These are phyloP conservation scores for Diutina mesorugosa DNA, from an alignment of 1,139 yeast genomes.

Conservation along the genomic window DNA sequence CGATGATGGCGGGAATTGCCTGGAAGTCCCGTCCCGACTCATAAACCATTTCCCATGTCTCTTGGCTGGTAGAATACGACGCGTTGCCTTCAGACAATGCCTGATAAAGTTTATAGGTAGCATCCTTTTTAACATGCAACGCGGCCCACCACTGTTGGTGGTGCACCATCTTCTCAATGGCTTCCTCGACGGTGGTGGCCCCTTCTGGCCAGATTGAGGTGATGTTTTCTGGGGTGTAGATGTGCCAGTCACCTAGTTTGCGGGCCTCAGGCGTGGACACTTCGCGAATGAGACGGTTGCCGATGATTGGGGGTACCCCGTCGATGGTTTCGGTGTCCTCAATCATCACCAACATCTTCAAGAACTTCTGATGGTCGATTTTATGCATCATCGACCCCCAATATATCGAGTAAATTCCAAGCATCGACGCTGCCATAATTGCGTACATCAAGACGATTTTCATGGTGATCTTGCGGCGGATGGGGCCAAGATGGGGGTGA, in stretches of 20 bases:
- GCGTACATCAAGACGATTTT: slow-evolving; percentile 4
- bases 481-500: not conserved
- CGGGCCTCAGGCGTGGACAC: slow-evolving; percentile 9
- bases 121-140: slow-evolving; percentile 30
- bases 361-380: slow-evolving; percentile 18
- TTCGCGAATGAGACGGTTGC: slow-evolving; percentile 16
- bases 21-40: slow-evolving; percentile 31
- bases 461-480: not conserved
- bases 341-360: slow-evolving; percentile 32
- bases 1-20: slow-evolving; percentile 16
- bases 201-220: slow-evolving; percentile 6
- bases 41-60: slow-evolving; percentile 15
- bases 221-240: slow-evolving; percentile 16
- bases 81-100: slow-evolving; percentile 16
- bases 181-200: slow-evolving; percentile 22
- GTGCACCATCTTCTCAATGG: slow-evolving; percentile 24
- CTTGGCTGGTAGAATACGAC: slow-evolving; percentile 15
- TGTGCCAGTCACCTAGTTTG: slow-evolving; percentile 27
- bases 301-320: slow-evolving; percentile 16
- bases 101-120: slow-evolving; percentile 23
- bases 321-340: slow-evolving; percentile 21
- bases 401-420: slow-evolving; percentile 19
- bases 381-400: slow-evolving; percentile 49
- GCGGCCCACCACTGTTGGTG: slow-evolving; percentile 44
- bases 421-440: slow-evolving; percentile 4